phyloP scores from a whole-genome alignment of 345 rosid genomes.

The Noccaea bulbosa region DNA sequence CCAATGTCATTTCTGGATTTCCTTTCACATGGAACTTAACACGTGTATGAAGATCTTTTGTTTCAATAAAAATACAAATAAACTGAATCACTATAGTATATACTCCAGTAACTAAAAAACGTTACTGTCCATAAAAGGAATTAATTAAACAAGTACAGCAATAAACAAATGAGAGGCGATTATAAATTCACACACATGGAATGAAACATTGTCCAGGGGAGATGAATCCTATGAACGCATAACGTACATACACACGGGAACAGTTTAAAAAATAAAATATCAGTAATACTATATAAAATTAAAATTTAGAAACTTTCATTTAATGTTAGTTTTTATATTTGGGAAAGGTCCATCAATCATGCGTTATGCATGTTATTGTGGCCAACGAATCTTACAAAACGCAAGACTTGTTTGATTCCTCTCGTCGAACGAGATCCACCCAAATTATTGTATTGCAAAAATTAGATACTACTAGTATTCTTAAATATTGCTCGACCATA shows the following conservation, averaged over 20 bases:
- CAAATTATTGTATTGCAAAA: constrained; percentile 25
- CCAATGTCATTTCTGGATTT: not conserved
- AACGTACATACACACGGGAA: constrained; percentile 31
- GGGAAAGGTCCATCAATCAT: constrained; percentile 42
- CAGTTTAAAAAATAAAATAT: constrained; percentile 22
- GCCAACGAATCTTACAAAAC: constrained; percentile 46
- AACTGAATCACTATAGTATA: not conserved
- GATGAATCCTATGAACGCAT: constrained; percentile 38
- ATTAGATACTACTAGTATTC: not conserved
- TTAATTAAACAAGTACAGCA: constrained; percentile 24
- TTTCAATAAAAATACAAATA: not conserved
- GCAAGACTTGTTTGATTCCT: constrained; percentile 36
- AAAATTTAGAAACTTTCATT: constrained; percentile 15
- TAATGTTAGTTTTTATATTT: constrained; percentile 8
- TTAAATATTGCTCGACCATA: not conserved
- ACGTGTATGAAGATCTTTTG: constrained; percentile 20
- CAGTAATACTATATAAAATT: not conserved
- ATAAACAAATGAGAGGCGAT: constrained; percentile 28
- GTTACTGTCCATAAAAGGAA: constrained; percentile 9
- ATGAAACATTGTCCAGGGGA: constrained; percentile 45
- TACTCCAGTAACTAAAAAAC: constrained; percentile 24
- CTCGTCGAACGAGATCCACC: constrained; percentile 42
- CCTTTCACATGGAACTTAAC: constrained; percentile 8
- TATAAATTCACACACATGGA: constrained; percentile 23
- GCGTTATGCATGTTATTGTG: constrained; percentile 44